phyloP scores from a whole-genome alignment of 2,329 filamentous ascomycete genomes.

The Cladosporium halotolerans region DNA sequence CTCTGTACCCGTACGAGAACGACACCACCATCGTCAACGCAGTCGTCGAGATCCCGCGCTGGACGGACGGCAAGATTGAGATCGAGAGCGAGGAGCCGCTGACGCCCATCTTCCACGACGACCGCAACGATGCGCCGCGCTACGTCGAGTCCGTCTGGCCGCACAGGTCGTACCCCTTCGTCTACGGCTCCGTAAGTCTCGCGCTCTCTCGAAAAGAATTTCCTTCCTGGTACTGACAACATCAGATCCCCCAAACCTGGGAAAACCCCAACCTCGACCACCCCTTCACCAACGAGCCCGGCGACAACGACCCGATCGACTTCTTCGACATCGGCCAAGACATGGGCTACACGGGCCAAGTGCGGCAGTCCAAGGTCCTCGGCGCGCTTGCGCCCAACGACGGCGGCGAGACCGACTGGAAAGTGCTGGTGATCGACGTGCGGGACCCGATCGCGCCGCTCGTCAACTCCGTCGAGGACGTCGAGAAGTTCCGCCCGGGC shows the following conservation, averaged over 20 bases:
- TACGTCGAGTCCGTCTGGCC: constrained; percentile 99
- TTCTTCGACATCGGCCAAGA: constrained; percentile 99
- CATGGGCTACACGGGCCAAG: constrained; percentile 88
- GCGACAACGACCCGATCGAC: constrained; percentile 97
- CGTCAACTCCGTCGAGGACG: constrained; percentile 98
- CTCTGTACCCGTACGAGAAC: constrained; percentile 93
- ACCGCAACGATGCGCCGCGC: constrained; percentile 99
- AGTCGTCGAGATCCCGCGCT: constrained; percentile 98
- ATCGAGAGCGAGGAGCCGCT: constrained; percentile 98
- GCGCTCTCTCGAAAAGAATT: not conserved
- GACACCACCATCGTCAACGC: constrained; percentile 90
- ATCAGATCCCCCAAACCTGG: constrained; percentile 90
- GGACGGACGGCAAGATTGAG: constrained; percentile 99
- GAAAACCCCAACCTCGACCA: constrained; percentile 94
- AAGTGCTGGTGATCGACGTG: constrained; percentile 98
- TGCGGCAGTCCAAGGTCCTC: constrained; percentile 99
- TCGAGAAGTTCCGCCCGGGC: constrained; percentile 94
- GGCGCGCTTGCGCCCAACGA: constrained; percentile 98
- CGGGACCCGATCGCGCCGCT: constrained; percentile 94
- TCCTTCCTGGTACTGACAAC: not conserved
- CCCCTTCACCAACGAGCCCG: constrained; percentile 99
- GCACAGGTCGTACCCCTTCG: constrained; percentile 99
- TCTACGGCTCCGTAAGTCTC: constrained; percentile 69
- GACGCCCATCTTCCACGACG: constrained; percentile 99
- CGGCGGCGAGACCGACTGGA: constrained; percentile 99